phyloP scores from a whole-genome alignment of 2,329 filamentous ascomycete genomes.

The Clarireedia monteithiana region DNA sequence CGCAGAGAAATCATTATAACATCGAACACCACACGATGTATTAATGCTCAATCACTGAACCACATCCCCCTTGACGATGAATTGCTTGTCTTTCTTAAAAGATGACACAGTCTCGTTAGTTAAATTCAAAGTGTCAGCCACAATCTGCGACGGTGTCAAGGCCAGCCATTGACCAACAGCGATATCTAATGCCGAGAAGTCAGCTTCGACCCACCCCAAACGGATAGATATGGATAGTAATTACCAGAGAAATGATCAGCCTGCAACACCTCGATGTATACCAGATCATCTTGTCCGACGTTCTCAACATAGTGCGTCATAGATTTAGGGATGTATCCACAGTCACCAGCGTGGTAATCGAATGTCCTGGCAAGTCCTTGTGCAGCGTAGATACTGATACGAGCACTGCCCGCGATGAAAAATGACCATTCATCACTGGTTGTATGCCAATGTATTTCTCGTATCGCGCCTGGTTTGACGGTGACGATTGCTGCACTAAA shows the following conservation, averaged over 20 bases:
- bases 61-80: conserved; percentile 31
- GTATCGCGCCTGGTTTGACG: conserved; percentile 47
- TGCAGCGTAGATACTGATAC: conserved; percentile 67
- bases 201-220: conserved; percentile 8
- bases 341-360: conserved; percentile 67
- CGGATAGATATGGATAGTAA: not conserved
- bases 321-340: conserved; percentile 68
- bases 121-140: conserved; percentile 46
- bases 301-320: conserved; percentile 82
- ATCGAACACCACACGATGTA: too few relatives aligned
- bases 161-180: conserved; percentile 40
- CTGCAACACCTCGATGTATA: conserved; percentile 70
- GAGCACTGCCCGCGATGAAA: conserved; percentile 64
- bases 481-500: conserved; percentile 65
- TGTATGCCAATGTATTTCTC: conserved; percentile 65
- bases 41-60: not conserved
- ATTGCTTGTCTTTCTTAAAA: conserved; percentile 39
- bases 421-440: conserved; percentile 76
- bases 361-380: conserved; percentile 65
- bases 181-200: conserved; percentile 27
- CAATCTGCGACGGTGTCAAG: conserved; percentile 47
- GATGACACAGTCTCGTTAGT: conserved; percentile 32
- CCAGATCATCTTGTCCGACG: conserved; percentile 65
- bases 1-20: too few relatives aligned
- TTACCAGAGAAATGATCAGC: conserved; percentile 51